Base-by-base conservation (phyloP, 1,284 basidiomycete genomes). In the Neotropicomus parvogracilis region DNA sequence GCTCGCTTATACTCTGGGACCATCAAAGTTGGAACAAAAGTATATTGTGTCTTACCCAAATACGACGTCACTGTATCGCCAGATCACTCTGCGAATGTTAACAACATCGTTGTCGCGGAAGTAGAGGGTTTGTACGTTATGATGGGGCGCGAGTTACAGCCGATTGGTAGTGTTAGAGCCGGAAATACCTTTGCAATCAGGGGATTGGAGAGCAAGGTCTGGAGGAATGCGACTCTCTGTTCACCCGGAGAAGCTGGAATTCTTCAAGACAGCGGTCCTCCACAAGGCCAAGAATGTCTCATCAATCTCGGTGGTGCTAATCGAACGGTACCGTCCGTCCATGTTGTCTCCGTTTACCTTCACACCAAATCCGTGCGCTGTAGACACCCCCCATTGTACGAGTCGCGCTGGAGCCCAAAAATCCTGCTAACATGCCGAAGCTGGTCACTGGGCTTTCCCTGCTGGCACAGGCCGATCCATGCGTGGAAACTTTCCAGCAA, bases 401-500 rank as follows among this genome's bases (percentile, higher is more conserved):
- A 45, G 92, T 99, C 14, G 95, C 97, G 0, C 71, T 99, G 32
- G 97, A 99, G 64, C 94, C 97, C 0, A 76, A 75, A 29, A 79
- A 83, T 44, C 91, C 95, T 10, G 88, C 83, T n/a, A 92, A 99
- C 64, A 90, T 99, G 83, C 87, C 85, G 1, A 95, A 93, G 65
- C 78, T 99, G 14, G 79, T 98, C 29, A 80, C 80, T 44, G 97
- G 97, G 1, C 72, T 99, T 44, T 89, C 88, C 58, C 74, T 99
- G 27, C 81, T 99, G 26, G 91, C 90, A 60, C 95, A 98, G 67
- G 88, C 95, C 5, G 97, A 99, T 70, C 95, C 97, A 1, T 99
- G 95, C 59, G 95, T 97, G 14, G 93, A 99, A 67, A 95, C 91
- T 0, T 89, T 97, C 64, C 91, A 98, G 54, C 95, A 99, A 68